Percentiles rank a stretch among this genome's conserved stretches.
Evolutionary conservation across 768 basidiomycete species (phyloP).

Genomic region (Sporobolomyces roseus): DNA sequence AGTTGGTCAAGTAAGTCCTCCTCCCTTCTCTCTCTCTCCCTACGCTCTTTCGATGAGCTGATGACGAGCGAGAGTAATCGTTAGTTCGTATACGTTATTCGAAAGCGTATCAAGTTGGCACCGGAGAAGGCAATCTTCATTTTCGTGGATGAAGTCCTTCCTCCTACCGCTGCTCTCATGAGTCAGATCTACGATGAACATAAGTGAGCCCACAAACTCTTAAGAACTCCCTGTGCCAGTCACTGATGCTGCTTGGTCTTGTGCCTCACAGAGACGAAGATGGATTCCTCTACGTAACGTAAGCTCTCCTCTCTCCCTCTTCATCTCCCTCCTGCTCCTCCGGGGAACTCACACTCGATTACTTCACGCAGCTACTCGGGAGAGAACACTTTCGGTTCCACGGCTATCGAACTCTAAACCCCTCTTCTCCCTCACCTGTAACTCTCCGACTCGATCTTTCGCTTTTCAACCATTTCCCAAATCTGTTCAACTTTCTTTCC

Average conservation of each 20-base stretch:
- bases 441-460: neutral
- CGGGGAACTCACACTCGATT: neutral
- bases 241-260: conserved; percentile 9
- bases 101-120: conserved; percentile 98
- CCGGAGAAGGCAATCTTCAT: conserved; percentile 99
- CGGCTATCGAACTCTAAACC: neutral
- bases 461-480: neutral
- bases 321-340: neutral
- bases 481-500: neutral
- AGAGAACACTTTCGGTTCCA: conserved; percentile 84
- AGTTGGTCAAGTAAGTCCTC: conserved; percentile 37
- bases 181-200: conserved; percentile 99
- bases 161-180: conserved; percentile 97
- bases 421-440: neutral
- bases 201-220: no score
- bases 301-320: neutral
- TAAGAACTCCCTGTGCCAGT: conserved; percentile 40
- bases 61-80: no score
- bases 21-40: neutral
- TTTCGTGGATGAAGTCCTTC: conserved; percentile 97
- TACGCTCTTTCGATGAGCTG: neutral
- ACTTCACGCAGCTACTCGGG: conserved; percentile 72
- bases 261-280: conserved; percentile 77
- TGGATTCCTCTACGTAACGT: conserved; percentile 84
- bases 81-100: conserved; percentile 99